Conservation (phyloP, 2,329 filamentous ascomycete species). For the Exophiala bonariae region DNA sequence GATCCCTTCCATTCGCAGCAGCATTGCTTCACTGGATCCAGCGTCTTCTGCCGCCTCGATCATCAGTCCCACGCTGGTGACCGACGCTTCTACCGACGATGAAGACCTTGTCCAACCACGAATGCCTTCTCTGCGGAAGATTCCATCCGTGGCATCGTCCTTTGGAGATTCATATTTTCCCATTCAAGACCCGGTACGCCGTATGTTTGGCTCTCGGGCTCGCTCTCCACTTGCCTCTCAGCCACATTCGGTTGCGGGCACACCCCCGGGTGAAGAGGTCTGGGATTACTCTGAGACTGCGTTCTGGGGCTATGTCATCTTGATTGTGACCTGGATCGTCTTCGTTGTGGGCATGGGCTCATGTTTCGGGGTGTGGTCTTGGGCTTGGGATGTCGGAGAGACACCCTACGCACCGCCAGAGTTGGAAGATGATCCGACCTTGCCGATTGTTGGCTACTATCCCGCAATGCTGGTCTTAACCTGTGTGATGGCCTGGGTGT, state of each 20-base stretch:
- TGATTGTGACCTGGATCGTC: conserved; percentile 88
- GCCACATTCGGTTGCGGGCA: conserved; percentile 33
- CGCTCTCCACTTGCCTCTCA: conserved; percentile 41
- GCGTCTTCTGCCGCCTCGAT: conserved; percentile 36
- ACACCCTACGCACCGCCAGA: conserved; percentile 95
- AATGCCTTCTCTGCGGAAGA: conserved; percentile 32
- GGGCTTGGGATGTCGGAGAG: conserved; percentile 98
- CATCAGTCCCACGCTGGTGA: conserved; percentile 57
- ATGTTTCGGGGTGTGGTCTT: conserved; percentile 86
- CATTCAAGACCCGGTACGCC: conserved; percentile 38
- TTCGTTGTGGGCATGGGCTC: conserved; percentile 97
- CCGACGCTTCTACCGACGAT: conserved; percentile 79
- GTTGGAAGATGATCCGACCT: conserved; percentile 87
- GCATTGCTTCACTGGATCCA: conserved; percentile 35
- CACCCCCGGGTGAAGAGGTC: conserved; percentile 46
- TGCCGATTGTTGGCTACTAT: conserved; percentile 97
- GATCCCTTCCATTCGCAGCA: conserved; percentile 31
- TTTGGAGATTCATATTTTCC: conserved; percentile 66
- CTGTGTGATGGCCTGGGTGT: conserved; percentile 96
- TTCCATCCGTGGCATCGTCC: conserved; percentile 35
- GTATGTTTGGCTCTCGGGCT: conserved; percentile 29
- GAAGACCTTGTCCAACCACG: conserved; percentile 68
- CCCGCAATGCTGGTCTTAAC: conserved; percentile 91
- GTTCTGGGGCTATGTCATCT: conserved; percentile 96
- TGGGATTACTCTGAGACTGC: conserved; percentile 95